phyloP scores from a whole-genome alignment of 331 rosid genomes.

The Malus hybrid region DNA sequence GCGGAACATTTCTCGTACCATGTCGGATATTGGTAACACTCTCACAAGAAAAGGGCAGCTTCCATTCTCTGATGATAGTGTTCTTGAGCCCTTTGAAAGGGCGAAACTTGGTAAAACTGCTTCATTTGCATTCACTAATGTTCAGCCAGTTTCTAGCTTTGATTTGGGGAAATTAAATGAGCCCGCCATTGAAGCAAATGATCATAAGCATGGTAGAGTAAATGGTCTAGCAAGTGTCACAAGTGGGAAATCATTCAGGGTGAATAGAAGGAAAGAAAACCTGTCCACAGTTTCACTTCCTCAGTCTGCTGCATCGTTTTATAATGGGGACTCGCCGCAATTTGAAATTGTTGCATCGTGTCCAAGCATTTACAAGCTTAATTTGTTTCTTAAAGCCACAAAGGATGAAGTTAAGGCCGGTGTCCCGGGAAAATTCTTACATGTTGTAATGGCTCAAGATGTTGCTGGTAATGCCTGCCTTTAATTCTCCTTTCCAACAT shows the following conservation, averaged over 20 bases:
- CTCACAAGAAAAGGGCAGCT: slow-evolving; percentile 19
- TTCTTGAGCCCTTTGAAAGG: slow-evolving; percentile 31
- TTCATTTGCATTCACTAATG: slow-evolving; percentile 30
- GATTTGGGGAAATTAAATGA: slow-evolving; percentile 22
- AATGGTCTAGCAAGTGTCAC: slow-evolving; percentile 12
- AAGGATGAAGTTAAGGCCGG: slow-evolving; percentile 71
- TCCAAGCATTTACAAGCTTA: slow-evolving; percentile 49
- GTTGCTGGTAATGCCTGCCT: slow-evolving; percentile 43
- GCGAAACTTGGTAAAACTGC: slow-evolving; percentile 17
- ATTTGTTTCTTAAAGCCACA: slow-evolving; percentile 54
- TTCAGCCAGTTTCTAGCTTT: slow-evolving; percentile 15
- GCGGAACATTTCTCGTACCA: slow-evolving; percentile 18
- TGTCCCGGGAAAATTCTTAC: slow-evolving; percentile 66
- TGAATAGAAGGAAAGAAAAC: slow-evolving; percentile 39
- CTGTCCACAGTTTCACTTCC: slow-evolving; percentile 48
- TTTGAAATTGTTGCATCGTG: slow-evolving; percentile 64
- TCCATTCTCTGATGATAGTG: slow-evolving; percentile 15
- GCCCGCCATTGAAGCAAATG: slow-evolving; percentile 16
- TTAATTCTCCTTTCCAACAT: neutral
- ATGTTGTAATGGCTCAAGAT: slow-evolving; percentile 60
- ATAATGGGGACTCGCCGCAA: slow-evolving; percentile 52
- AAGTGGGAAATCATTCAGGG: slow-evolving; percentile 34
- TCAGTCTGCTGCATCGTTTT: slow-evolving; percentile 68
- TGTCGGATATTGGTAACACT: slow-evolving; percentile 30
- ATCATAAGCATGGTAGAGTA: slow-evolving; percentile 3